Evolutionary conservation across 148 eudicot species (phyloP).

Genomic region (Talinum fruticosum): DNA sequence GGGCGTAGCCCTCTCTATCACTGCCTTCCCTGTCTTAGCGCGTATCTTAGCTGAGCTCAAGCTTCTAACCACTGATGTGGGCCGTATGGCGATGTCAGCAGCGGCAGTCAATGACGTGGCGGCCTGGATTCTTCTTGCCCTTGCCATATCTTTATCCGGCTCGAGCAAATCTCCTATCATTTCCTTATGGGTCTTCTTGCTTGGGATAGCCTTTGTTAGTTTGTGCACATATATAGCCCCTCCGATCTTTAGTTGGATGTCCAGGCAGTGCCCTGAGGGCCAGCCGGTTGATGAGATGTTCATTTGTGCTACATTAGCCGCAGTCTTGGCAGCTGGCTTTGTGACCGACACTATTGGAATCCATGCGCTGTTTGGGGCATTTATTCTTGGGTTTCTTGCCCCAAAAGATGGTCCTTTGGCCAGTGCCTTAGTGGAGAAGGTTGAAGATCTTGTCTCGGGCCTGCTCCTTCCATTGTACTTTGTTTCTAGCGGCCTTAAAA

Average conservation of each 20-base stretch:
- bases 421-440: constrained; percentile 31
- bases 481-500: constrained; percentile 53
- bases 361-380: constrained; percentile 54
- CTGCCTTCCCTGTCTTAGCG: constrained; percentile 87
- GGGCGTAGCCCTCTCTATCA: constrained; percentile 83
- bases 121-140: constrained; percentile 46
- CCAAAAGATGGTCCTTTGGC: constrained; percentile 42
- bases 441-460: constrained; percentile 47
- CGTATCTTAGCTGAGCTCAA: constrained; percentile 85
- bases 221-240: constrained; percentile 19
- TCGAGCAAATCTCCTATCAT: constrained; percentile 15
- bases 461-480: constrained; percentile 46
- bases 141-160: constrained; percentile 41
- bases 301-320: constrained; percentile 34
- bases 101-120: constrained; percentile 46
- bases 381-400: constrained; percentile 40
- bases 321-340: constrained; percentile 45
- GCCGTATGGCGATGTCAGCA: constrained; percentile 80
- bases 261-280: constrained; percentile 22
- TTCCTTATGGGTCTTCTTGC: constrained; percentile 37
- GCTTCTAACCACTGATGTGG: constrained; percentile 79
- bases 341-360: constrained; percentile 51
- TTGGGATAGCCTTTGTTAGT: constrained; percentile 34
- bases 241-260: constrained; percentile 30
- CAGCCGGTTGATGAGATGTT: constrained; percentile 35